Percentiles rank a stretch among this genome's conserved stretches.
phyloP scores from a whole-genome alignment of 129 eudicot genomes.

The Tanacetum coccineum region DNA sequence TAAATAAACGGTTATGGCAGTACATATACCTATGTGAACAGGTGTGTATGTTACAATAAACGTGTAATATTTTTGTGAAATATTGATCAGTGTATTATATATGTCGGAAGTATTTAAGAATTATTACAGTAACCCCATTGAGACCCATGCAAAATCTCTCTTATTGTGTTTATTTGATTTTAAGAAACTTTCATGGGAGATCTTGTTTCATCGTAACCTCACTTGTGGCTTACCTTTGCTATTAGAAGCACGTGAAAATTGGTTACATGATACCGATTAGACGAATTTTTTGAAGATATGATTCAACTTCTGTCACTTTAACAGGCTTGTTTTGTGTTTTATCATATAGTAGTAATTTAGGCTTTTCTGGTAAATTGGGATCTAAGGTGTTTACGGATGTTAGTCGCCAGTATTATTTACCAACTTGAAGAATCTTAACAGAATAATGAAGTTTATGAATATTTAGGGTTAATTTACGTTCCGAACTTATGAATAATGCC shows the following conservation, averaged over 20 bases:
- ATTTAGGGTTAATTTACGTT: background rate
- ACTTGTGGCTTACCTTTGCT: background rate
- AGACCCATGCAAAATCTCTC: background rate
- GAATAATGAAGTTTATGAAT: background rate
- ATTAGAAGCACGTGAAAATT: background rate
- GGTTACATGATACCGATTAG: background rate
- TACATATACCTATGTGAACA: slow-evolving; percentile 12
- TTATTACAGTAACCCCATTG: slow-evolving; percentile 3
- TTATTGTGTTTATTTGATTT: background rate
- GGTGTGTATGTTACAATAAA: slow-evolving; percentile 3
- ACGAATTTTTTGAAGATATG: background rate
- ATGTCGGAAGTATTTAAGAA: background rate
- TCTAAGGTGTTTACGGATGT: background rate
- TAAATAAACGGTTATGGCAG: background rate
- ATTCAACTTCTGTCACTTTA: background rate
- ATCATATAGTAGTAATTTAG: background rate
- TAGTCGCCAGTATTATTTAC: background rate
- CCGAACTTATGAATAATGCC: no score
- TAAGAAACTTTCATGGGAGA: no score
- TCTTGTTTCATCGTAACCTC: no score
- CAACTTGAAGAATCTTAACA: background rate
- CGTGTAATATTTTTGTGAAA: background rate
- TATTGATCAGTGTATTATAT: background rate
- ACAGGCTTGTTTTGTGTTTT: background rate
- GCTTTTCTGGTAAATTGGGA: background rate